Evolutionary conservation across 1,284 basidiomycete species (phyloP).

Genomic region (Ustilago curta): DNA sequence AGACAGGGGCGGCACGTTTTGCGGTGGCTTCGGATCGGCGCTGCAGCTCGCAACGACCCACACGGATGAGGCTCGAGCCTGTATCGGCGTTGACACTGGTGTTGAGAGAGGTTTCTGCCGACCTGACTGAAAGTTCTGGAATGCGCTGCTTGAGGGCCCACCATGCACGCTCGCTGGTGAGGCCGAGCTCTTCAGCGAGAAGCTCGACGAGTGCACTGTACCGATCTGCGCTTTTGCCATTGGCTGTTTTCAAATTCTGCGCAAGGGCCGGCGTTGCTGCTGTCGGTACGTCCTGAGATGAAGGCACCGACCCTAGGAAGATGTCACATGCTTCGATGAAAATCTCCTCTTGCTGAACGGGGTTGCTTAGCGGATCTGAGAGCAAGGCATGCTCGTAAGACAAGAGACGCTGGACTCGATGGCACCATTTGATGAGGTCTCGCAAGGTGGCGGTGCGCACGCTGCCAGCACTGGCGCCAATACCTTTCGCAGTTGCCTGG

Average conservation of each 20-base stretch:
- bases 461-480: slow-evolving; percentile 27
- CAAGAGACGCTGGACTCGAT: slow-evolving; percentile 76
- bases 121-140: slow-evolving; percentile 54
- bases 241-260: slow-evolving; percentile 11
- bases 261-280: not conserved
- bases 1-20: slow-evolving; percentile 37
- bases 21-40: slow-evolving; percentile 31
- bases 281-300: slow-evolving; percentile 16
- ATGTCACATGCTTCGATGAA: slow-evolving; percentile 91
- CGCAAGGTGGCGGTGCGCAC: slow-evolving; percentile 75
- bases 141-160: slow-evolving; percentile 56
- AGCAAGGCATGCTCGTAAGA: slow-evolving; percentile 21
- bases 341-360: slow-evolving; percentile 85
- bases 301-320: slow-evolving; percentile 79
- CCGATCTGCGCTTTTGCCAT: slow-evolving; percentile 43
- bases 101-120: slow-evolving; percentile 7
- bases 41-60: slow-evolving; percentile 50
- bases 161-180: slow-evolving; percentile 59
- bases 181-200: slow-evolving; percentile 54
- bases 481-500: slow-evolving; percentile 8
- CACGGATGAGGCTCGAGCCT: slow-evolving; percentile 29
- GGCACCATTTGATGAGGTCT: slow-evolving; percentile 89
- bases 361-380: slow-evolving; percentile 73
- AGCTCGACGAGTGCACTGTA: slow-evolving; percentile 46
- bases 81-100: not conserved